Percentiles rank a stretch among this genome's conserved stretches.
Evolutionary conservation across 371 early-diverging fungal species (phyloP).

Genomic region (Actinomortierella wolfii): DNA sequence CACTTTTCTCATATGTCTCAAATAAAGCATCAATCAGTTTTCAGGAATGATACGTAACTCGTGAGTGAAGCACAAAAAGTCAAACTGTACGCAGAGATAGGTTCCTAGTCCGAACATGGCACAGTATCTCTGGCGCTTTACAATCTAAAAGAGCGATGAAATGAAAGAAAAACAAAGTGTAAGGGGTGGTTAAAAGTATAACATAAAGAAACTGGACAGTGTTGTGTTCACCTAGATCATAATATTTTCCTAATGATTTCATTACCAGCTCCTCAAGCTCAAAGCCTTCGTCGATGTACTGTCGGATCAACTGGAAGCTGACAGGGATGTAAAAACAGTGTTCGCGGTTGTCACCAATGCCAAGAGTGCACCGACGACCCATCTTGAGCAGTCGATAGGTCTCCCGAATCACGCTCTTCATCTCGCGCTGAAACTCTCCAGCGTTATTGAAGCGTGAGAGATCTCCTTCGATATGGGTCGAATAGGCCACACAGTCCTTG

Average conservation of each 20-base stretch:
- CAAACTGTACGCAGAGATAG: constrained; percentile 85
- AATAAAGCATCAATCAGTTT: no score
- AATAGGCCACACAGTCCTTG: constrained; percentile 89
- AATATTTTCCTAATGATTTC: neutral
- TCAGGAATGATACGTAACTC: constrained; percentile 53
- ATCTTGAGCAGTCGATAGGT: constrained; percentile 77
- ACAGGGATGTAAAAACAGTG: constrained; percentile 91
- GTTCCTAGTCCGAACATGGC: constrained; percentile 90
- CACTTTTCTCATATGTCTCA: no score
- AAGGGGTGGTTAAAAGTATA: no score
- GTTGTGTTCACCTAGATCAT: no score
- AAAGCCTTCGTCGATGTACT: constrained; percentile 84
- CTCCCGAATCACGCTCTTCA: constrained; percentile 73
- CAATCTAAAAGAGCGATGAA: constrained; percentile 49
- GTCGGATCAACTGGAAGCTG: constrained; percentile 77
- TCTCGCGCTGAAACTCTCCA: constrained; percentile 78
- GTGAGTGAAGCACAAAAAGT: constrained; percentile 91
- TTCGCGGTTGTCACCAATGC: constrained; percentile 91
- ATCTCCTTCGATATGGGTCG: constrained; percentile 68
- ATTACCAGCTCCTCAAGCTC: constrained; percentile 83
- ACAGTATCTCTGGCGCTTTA: constrained; percentile 91
- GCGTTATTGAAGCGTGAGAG: constrained; percentile 77
- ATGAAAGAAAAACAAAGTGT: no score
- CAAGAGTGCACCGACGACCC: constrained; percentile 77
- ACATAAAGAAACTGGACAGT: no score